phyloP scores from a whole-genome alignment of 1,284 basidiomycete genomes.

The Ceratobasidium sp. region DNA sequence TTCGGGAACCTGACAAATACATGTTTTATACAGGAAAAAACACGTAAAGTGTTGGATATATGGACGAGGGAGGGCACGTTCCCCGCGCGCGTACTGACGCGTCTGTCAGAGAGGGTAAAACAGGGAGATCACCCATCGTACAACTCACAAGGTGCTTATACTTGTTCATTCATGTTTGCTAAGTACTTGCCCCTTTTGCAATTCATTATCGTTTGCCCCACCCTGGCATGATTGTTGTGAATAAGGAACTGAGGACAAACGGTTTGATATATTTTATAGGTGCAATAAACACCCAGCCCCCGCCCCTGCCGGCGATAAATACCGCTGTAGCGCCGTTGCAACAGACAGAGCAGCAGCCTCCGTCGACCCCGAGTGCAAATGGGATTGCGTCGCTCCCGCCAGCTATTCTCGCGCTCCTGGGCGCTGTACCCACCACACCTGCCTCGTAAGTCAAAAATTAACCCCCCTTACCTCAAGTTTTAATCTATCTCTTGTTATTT shows the following conservation, averaged over 20 bases:
- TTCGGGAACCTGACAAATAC: constrained; percentile 6
- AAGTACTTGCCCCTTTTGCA: constrained; percentile 80
- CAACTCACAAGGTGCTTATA: constrained; percentile 83
- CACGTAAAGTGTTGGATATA: constrained; percentile 94
- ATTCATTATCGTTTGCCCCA: constrained; percentile 56
- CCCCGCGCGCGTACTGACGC: constrained; percentile 75
- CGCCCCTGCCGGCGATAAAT: constrained; percentile 6
- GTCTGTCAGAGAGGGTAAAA: constrained; percentile 75
- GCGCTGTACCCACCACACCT: constrained; percentile 26
- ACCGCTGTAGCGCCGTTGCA: background rate
- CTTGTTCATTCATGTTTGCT: constrained; percentile 76
- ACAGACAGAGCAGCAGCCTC: background rate
- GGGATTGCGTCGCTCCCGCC: constrained; percentile 41
- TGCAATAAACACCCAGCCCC: constrained; percentile 57
- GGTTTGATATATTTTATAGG: constrained; percentile 60
- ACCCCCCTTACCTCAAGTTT: too few species aligned
- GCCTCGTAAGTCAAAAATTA: background rate
- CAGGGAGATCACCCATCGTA: constrained; percentile 62
- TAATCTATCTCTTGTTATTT: background rate
- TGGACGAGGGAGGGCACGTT: constrained; percentile 93
- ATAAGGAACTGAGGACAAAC: constrained; percentile 37
- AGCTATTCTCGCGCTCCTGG: constrained; percentile 44
- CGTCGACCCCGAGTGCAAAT: constrained; percentile 40
- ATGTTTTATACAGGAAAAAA: constrained; percentile 85
- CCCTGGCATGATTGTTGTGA: constrained; percentile 18